These are phyloP conservation scores for Lycium ferocissimum DNA, from an alignment of 257 asterid genomes.

Conservation along the genomic window DNA sequence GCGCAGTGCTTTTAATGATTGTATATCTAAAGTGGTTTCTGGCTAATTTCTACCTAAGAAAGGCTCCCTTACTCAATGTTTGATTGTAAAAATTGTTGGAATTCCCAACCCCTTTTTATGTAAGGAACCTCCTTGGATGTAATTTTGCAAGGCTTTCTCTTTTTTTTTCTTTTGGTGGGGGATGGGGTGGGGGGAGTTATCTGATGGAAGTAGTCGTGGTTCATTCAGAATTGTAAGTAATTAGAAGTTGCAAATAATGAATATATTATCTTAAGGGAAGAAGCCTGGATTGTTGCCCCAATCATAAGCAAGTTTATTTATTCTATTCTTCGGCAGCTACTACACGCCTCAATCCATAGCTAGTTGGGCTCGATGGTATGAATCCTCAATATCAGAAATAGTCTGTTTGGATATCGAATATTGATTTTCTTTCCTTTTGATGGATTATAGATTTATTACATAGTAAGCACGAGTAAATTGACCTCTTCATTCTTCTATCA, in stretches of 20 bases:
- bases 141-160: neutral
- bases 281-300: neutral
- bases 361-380: neutral
- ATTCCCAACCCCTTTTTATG: neutral
- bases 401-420: neutral
- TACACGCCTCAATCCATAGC: neutral
- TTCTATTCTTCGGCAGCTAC: neutral
- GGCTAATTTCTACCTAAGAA: slow-evolving; percentile 3
- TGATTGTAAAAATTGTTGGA: neutral
- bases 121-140: slow-evolving; percentile 2
- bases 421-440: slow-evolving; percentile 1
- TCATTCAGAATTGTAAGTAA: neutral
- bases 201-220: neutral
- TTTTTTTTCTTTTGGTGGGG: neutral
- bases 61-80: neutral
- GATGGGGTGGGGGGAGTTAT: neutral
- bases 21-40: slow-evolving; percentile 12
- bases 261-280: neutral
- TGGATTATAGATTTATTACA: neutral
- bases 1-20: neutral
- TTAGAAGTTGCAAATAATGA: neutral
- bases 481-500: neutral
- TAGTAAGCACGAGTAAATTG: neutral
- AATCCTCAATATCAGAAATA: neutral
- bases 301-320: neutral